Base-by-base conservation (phyloP, 371 early-diverging fungal species). In the Mortierella sp. region DNA sequence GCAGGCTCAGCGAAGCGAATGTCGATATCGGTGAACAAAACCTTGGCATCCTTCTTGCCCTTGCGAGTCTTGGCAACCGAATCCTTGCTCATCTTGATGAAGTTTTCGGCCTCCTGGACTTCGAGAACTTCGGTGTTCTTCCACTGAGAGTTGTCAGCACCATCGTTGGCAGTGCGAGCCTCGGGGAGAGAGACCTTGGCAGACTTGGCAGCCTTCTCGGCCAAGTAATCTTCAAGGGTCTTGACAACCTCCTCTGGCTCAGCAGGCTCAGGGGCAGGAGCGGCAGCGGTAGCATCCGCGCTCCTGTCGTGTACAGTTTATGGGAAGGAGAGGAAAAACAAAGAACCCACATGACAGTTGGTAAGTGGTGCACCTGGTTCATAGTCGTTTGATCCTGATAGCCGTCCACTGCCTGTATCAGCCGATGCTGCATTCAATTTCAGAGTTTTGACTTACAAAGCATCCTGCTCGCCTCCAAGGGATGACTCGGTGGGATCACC, bases 101-200 rank as follows among this genome's bases (percentile, higher is more conserved):
- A 81, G 45, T 81, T 87, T 62, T 79, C 88, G 64, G 86, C 84
- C 31, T 92, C 93, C n/a, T 78, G 84, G 71, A 89, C 87, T 71
- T 84, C 74, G 64, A 93, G 86, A 56, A 87, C 86, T 72, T 86
- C 83, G 54, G 89, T 82, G 82, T 89, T 86, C 87, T 90, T 90
- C 91, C 92, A 94, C 81, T 93, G 85, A 60, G 83, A 52, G 38
- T 91, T 89, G 53, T 92, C 94, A 61, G 81, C 81, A 39, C 94
- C 94, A 71, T 93, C 93, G 88, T 93, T 93, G 72, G 94, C 89
- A 82, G 89, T 85, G 67, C 95, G 90, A 59, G 83, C 83, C 72
- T 87, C 87, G 42, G 88, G 89, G 38, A 86, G 86, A 23, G 79
- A 67, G 30, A 79, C n/a, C 50, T 69, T 66, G 31, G 81, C 7